Evolutionary conservation across 208 protist genomes (phyloP).

Genomic region (Trypanosoma grayi): DNA sequence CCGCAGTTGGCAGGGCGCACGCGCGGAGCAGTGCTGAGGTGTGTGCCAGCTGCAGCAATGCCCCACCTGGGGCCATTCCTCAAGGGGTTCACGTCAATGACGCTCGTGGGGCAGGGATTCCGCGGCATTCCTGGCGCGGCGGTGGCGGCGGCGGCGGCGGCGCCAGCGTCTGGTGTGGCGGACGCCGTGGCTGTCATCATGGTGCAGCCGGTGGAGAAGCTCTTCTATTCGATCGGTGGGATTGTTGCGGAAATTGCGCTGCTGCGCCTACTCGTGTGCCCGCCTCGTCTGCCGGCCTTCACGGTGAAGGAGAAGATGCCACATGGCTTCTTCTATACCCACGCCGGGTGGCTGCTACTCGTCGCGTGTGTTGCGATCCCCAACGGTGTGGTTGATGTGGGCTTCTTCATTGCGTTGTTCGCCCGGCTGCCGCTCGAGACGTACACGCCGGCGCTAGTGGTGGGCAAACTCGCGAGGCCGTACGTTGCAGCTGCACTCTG

Average conservation of each 20-base stretch:
- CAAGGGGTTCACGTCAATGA: slow-evolving; percentile 36
- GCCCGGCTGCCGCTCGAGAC: slow-evolving; percentile 37
- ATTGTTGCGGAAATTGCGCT: slow-evolving; percentile 42
- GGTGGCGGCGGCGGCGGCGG: background rate
- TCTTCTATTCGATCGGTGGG: slow-evolving; percentile 50
- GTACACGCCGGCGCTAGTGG: slow-evolving; percentile 49
- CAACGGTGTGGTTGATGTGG: slow-evolving; percentile 46
- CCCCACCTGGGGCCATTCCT: slow-evolving; percentile 28
- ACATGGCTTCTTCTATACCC: slow-evolving; percentile 34
- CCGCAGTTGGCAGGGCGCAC: background rate
- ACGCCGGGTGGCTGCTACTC: slow-evolving; percentile 37
- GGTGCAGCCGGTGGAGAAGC: slow-evolving; percentile 48
- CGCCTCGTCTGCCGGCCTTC: slow-evolving; percentile 30
- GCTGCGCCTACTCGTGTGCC: slow-evolving; percentile 41
- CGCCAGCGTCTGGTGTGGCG: background rate
- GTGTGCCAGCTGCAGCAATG: slow-evolving; percentile 4
- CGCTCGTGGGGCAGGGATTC: slow-evolving; percentile 30
- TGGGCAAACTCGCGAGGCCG: slow-evolving; percentile 51
- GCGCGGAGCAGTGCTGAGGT: background rate
- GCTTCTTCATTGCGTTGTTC: slow-evolving; percentile 42
- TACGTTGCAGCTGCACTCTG: slow-evolving; percentile 48
- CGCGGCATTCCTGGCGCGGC: slow-evolving; percentile 11
- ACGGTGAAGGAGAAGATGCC: background rate
- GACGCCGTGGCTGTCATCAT: background rate
- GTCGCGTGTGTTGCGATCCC: slow-evolving; percentile 43